These are phyloP conservation scores for Chytriomyces confervae DNA, from an alignment of 192 early-diverging fungal species.

Conservation along the genomic window DNA sequence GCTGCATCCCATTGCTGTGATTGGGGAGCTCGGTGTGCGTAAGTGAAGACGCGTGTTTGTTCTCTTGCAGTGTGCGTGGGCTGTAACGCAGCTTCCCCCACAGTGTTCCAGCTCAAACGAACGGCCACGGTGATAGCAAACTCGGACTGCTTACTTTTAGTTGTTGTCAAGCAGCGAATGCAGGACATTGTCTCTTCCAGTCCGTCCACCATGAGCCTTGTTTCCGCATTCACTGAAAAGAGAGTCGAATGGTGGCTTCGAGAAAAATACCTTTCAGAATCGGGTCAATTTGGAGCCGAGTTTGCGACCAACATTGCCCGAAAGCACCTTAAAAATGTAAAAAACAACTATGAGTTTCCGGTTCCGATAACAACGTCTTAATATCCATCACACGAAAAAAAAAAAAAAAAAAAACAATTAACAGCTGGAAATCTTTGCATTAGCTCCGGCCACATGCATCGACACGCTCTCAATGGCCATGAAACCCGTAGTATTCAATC, in stretches of 20 bases:
- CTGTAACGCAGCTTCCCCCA: no score
- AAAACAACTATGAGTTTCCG: neutral
- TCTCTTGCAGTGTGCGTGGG: neutral
- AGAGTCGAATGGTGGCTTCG: slow-evolving; percentile 28
- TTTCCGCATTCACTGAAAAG: slow-evolving; percentile 6
- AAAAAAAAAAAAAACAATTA: neutral
- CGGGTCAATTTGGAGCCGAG: slow-evolving; percentile 48
- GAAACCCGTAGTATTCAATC: slow-evolving; percentile 34
- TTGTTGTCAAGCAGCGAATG: slow-evolving; percentile 44
- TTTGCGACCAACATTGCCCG: slow-evolving; percentile 46
- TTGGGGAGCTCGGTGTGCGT: slow-evolving; percentile 48
- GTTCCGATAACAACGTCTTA: neutral
- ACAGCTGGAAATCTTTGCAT: slow-evolving; percentile 45
- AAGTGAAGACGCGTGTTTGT: slow-evolving; percentile 3
- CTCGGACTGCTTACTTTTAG: slow-evolving; percentile 41
- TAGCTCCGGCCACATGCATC: slow-evolving; percentile 36
- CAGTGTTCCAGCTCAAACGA: slow-evolving; percentile 40
- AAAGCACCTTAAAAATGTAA: slow-evolving; percentile 45
- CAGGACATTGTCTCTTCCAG: slow-evolving; percentile 13
- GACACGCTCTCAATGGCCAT: slow-evolving; percentile 40
- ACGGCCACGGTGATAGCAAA: slow-evolving; percentile 37
- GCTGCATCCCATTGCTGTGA: slow-evolving; percentile 24
- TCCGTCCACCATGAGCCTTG: slow-evolving; percentile 23
- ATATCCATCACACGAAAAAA: neutral
- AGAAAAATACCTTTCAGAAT: slow-evolving; percentile 7